Evolutionary conservation across 306 rosid species (phyloP).

Genomic region (Malus orientalis): DNA sequence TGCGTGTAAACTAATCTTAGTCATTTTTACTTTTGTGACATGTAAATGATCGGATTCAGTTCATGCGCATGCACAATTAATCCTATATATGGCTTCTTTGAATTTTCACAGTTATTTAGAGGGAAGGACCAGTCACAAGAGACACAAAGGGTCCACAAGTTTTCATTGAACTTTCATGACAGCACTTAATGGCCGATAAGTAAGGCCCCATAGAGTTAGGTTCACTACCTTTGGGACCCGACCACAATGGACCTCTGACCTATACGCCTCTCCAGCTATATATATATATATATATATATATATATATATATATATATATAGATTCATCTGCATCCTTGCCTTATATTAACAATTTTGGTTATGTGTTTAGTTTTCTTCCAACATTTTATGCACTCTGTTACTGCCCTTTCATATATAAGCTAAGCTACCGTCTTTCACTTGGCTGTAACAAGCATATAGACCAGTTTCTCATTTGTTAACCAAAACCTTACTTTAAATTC

Average conservation of each 20-base stretch:
- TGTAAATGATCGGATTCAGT: no score
- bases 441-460: background rate
- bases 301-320: no score
- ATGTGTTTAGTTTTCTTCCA: background rate
- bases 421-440: background rate
- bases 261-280: slow-evolving; percentile 3
- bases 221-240: slow-evolving; percentile 9
- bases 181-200: background rate
- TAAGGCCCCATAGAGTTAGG: background rate
- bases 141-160: slow-evolving; percentile 21
- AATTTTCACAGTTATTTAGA: no score
- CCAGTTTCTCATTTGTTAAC: background rate
- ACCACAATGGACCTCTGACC: slow-evolving; percentile 20
- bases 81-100: no score
- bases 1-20: no score
- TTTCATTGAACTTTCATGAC: slow-evolving; percentile 1
- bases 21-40: no score
- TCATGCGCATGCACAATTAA: no score
- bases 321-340: background rate
- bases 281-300: no score
- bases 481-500: background rate
- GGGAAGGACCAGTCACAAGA: background rate
- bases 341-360: background rate
- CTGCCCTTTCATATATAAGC: background rate
- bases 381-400: background rate